Conservation (phyloP, 202 grass and related monocot genomes). For the Musa balbisiana region DNA sequence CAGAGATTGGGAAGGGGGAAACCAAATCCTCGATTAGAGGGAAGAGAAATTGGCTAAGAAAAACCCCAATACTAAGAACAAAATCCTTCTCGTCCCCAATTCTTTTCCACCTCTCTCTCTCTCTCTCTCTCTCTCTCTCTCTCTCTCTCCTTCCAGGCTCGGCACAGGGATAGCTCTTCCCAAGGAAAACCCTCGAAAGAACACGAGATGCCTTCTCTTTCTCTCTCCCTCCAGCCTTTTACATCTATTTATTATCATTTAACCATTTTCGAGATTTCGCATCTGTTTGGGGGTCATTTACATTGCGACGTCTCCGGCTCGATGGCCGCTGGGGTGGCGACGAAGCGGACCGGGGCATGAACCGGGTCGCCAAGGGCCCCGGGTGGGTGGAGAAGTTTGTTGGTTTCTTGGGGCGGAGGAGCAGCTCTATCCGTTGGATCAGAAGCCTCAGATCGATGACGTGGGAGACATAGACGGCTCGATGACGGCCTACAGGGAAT, state of each 20-base stretch:
- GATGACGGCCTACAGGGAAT: neutral
- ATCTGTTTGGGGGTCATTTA: constrained; percentile 23
- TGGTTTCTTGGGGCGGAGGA: neutral
- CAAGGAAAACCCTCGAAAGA: neutral
- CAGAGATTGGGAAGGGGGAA: too few species aligned
- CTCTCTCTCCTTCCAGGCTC: too few species aligned
- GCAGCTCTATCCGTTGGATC: constrained; percentile 30
- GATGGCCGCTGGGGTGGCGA: constrained; percentile 27
- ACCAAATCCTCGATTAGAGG: neutral
- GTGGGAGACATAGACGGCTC: constrained; percentile 32
- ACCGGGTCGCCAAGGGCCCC: constrained; percentile 18
- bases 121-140: too few species aligned
- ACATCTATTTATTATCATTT: neutral
- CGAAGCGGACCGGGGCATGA: constrained; percentile 25
- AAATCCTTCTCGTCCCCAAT: neutral
- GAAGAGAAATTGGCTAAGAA: neutral
- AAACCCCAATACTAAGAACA: constrained; percentile 1
- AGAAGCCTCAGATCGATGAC: constrained; percentile 41
- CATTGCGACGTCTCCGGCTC: constrained; percentile 9
- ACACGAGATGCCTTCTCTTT: neutral
- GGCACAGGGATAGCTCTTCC: too few species aligned
- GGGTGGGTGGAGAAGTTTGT: neutral
- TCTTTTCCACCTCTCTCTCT: neutral
- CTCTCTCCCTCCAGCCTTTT: neutral
- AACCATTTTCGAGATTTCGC: neutral